phyloP scores from a whole-genome alignment of 164 flowering plant genomes.

The Amborella trichopoda region DNA sequence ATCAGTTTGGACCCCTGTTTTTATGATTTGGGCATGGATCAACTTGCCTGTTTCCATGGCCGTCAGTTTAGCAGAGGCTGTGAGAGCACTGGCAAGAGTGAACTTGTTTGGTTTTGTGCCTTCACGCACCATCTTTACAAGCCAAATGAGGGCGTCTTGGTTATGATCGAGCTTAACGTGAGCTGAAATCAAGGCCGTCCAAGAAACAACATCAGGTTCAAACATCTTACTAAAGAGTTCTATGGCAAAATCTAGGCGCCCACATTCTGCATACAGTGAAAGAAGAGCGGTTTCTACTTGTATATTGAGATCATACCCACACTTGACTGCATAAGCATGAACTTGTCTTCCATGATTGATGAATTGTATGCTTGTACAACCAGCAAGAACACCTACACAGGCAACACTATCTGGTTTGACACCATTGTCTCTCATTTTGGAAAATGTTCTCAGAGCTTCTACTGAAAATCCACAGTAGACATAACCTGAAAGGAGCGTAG shows the following conservation, averaged over 20 bases:
- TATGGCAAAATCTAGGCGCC: conserved; percentile 3
- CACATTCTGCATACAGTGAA: conserved; percentile 8
- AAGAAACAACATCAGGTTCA: conserved; percentile 8
- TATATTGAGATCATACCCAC: conserved; percentile 1
- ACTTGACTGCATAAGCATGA: conserved; percentile 9
- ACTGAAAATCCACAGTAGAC: conserved; percentile 8
- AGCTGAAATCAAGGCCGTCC: conserved; percentile 12
- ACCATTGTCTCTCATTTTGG: conserved; percentile 5
- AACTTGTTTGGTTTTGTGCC: conserved; percentile 9
- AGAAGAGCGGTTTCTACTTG: conserved; percentile 9
- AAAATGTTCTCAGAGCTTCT: conserved; percentile 8
- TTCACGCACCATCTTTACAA: conserved; percentile 8
- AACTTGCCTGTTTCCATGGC: conserved; percentile 7
- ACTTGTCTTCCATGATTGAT: conserved; percentile 6
- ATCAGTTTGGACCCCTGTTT: conserved; percentile 4
- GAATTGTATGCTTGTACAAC: conserved; percentile 1
- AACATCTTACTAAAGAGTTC: conserved; percentile 4
- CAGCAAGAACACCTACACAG: conserved; percentile 9
- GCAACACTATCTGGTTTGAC: conserved; percentile 12
- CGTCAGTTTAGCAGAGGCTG: conserved; percentile 7
- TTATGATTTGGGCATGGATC: conserved; percentile 6
- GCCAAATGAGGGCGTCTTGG: conserved; percentile 4
- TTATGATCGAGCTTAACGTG: conserved; percentile 1
- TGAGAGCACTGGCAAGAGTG: conserved; percentile 7
- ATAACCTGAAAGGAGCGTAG: conserved; percentile 9